Evolutionary conservation across 192 early-diverging fungal genomes (phyloP).

Genomic region (Podila minutissima): DNA sequence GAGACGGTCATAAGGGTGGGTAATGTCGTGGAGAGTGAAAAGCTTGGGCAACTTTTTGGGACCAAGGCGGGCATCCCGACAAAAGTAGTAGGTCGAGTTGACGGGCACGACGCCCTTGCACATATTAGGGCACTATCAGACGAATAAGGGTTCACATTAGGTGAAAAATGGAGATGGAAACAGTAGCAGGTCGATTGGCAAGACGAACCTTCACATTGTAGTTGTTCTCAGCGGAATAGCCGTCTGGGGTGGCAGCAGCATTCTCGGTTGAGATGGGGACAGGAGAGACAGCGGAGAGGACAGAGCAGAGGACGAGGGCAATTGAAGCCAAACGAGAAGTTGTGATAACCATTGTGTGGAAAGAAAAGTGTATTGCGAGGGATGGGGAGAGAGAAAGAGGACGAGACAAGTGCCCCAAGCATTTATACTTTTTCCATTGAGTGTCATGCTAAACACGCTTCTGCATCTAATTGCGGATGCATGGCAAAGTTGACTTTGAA

Average conservation of each 20-base stretch:
- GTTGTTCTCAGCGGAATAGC: constrained; percentile 2
- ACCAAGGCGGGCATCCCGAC: constrained; percentile 29
- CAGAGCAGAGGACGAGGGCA: constrained; percentile 11
- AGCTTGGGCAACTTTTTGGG: constrained; percentile 27
- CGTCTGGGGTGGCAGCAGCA: not conserved
- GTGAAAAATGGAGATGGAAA: not conserved
- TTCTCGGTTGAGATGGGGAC: not conserved
- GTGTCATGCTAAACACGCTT: not conserved
- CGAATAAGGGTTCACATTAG: not conserved
- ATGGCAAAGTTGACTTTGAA: too few species aligned
- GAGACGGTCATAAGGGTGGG: constrained; percentile 30
- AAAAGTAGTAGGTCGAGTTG: constrained; percentile 21
- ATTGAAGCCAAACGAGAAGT: not conserved
- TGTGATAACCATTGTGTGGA: not conserved
- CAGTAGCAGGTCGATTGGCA: not conserved
- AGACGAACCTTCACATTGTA: constrained; percentile 3
- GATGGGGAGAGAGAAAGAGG: not conserved
- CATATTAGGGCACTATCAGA: constrained; percentile 15
- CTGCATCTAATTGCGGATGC: not conserved
- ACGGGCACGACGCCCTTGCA: constrained; percentile 25
- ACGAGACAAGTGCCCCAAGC: not conserved
- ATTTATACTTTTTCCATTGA: constrained; percentile 3
- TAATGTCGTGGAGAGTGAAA: constrained; percentile 27
- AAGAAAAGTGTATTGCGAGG: not conserved
- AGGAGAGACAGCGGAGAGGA: constrained; percentile 8